Conservation (phyloP, 495 filamentous ascomycete species). For the Penicillium roqueforti region DNA sequence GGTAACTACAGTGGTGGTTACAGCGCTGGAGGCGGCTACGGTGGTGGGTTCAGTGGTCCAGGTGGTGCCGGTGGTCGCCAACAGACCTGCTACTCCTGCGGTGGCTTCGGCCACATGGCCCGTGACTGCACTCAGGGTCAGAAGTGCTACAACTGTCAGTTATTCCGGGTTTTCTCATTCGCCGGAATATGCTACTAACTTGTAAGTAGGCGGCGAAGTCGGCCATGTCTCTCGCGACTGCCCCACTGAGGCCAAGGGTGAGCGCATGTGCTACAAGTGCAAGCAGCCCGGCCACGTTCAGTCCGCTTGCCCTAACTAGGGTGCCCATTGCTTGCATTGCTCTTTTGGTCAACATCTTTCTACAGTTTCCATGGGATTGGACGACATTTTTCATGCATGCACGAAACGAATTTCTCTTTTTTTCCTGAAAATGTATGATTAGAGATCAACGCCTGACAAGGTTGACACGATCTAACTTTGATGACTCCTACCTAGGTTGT, state of each 20-base stretch:
- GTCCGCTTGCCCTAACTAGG: conserved; percentile 78
- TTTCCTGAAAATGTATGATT: conserved; percentile 12
- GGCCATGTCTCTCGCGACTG: conserved; percentile 95
- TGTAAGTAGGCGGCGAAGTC: conserved; percentile 65
- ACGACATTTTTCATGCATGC: conserved; percentile 12
- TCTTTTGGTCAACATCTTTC: conserved; percentile 24
- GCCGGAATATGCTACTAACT: conserved; percentile 5
- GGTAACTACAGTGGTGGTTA: conserved; percentile 46
- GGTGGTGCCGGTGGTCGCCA: conserved; percentile 6
- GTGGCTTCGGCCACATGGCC: conserved; percentile 94
- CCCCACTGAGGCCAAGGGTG: conserved; percentile 78
- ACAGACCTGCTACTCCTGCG: conserved; percentile 95
- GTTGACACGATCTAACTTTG: conserved; percentile 12
- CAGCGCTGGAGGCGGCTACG: conserved; percentile 44
- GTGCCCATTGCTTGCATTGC: conserved; percentile 6
- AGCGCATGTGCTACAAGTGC: conserved; percentile 99
- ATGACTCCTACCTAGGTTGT: neutral
- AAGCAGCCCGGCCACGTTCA: conserved; percentile 97
- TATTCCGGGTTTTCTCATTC: neutral
- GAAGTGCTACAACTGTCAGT: conserved; percentile 98
- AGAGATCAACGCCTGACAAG: conserved; percentile 12
- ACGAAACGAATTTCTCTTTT: conserved; percentile 15
- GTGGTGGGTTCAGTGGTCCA: conserved; percentile 41
- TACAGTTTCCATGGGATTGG: conserved; percentile 14
- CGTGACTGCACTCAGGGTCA: conserved; percentile 97